Evolutionary conservation across 2,329 filamentous ascomycete genomes (phyloP).

Genomic region (Venturia pyrina): DNA sequence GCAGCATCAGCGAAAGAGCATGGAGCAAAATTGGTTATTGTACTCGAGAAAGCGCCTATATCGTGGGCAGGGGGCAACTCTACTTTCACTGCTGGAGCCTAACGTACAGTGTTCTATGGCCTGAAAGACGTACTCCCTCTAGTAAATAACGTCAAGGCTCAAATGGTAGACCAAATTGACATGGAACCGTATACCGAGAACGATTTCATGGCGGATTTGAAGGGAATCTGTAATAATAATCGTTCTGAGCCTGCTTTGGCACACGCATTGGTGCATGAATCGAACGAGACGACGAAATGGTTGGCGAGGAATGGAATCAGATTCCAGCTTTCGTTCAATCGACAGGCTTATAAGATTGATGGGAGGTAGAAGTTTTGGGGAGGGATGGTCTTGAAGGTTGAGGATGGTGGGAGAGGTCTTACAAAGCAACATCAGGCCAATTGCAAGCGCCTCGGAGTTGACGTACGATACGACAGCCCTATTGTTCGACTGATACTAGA

Average conservation of each 20-base stretch:
- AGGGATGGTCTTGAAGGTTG: conserved; percentile 48
- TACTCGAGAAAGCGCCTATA: too few species aligned
- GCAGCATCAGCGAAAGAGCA: too few species aligned
- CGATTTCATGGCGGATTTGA: conserved; percentile 47
- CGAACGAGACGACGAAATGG: conserved; percentile 44
- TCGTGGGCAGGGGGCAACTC: too few species aligned
- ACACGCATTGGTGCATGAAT: conserved; percentile 41
- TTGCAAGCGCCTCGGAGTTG: conserved; percentile 34
- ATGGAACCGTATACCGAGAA: conserved; percentile 13
- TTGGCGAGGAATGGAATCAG: conserved; percentile 43
- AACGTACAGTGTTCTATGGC: too few species aligned
- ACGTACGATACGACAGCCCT: conserved; percentile 34
- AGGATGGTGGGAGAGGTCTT: conserved; percentile 51
- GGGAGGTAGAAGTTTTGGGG: conserved; percentile 57
- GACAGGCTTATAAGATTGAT: conserved; percentile 55
- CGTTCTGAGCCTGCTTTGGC: conserved; percentile 42
- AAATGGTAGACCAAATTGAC: too few species aligned
- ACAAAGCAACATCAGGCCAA: conserved; percentile 39
- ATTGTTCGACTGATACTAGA: conserved; percentile 32
- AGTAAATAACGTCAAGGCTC: too few species aligned
- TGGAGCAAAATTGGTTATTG: too few species aligned
- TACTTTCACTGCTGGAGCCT: too few species aligned
- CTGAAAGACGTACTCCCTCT: too few species aligned
- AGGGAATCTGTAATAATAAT: conserved; percentile 46
- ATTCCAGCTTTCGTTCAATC: conserved; percentile 52